These are phyloP conservation scores for Fraxinus pennsylvanica DNA, from an alignment of 257 asterid species.

Conservation along the genomic window DNA sequence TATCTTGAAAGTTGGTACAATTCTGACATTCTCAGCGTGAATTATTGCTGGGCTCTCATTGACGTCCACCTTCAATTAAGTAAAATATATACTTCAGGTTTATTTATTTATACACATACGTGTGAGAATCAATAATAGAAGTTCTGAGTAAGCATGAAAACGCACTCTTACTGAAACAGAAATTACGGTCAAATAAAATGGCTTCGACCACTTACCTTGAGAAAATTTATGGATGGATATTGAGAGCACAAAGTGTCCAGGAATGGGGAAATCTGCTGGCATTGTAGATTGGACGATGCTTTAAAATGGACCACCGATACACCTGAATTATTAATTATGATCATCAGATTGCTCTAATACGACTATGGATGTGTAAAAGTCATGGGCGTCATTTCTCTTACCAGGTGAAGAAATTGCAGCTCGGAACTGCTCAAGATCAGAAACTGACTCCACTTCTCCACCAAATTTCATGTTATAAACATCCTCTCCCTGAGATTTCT, in stretches of 20 bases:
- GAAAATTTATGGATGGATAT: constrained; percentile 73
- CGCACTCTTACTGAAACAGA: not conserved
- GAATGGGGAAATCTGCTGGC: constrained; percentile 67
- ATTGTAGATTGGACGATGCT: constrained; percentile 44
- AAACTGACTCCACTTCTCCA: constrained; percentile 71
- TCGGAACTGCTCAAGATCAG: constrained; percentile 69
- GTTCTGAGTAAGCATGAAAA: not conserved
- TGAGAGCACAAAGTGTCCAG: constrained; percentile 60
- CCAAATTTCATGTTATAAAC: constrained; percentile 72
- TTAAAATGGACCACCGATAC: constrained; percentile 75
- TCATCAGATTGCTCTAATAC: constrained; percentile 22
- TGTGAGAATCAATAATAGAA: not conserved
- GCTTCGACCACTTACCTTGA: constrained; percentile 55
- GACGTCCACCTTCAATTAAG: constrained; percentile 64
- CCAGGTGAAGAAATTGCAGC: constrained; percentile 78
- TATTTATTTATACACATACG: not conserved
- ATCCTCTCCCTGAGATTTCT: constrained; percentile 79
- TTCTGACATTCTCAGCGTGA: constrained; percentile 64
- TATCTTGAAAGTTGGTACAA: constrained; percentile 79
- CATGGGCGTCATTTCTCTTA: constrained; percentile 19
- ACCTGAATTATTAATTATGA: constrained; percentile 47
- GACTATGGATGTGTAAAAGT: not conserved
- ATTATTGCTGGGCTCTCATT: constrained; percentile 61
- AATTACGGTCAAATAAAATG: not conserved
- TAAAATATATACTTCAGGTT: not conserved